Conservation (phyloP, 2,329 filamentous ascomycete genomes). For the Metarhizium guizhouense region DNA sequence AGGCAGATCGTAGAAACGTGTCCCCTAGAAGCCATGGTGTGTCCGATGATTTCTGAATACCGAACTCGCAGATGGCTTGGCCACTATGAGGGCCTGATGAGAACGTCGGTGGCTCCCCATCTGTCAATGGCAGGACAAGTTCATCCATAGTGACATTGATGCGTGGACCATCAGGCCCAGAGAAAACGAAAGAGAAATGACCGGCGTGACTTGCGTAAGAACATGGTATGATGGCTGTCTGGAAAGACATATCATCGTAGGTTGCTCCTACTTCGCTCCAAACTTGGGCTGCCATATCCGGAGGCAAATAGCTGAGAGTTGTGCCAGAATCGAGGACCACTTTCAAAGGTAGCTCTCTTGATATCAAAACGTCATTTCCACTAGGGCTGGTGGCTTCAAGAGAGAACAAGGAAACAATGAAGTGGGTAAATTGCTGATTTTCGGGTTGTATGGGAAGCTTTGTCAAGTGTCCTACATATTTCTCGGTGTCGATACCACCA, state of each 20-base stretch:
- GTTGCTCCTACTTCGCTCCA: constrained; percentile 47
- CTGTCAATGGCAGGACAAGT: constrained; percentile 39
- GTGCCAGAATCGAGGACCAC: constrained; percentile 68
- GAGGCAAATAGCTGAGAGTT: constrained; percentile 62
- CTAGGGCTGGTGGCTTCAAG: constrained; percentile 37
- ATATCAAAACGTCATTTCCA: constrained; percentile 38
- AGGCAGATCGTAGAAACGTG: constrained; percentile 50
- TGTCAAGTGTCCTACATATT: constrained; percentile 56
- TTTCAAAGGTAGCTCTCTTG: constrained; percentile 36
- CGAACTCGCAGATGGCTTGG: constrained; percentile 43
- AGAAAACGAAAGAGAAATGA: constrained; percentile 46
- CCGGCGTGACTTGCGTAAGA: constrained; percentile 33
- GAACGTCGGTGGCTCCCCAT: constrained; percentile 26
- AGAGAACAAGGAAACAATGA: constrained; percentile 39
- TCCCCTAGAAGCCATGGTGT: constrained; percentile 43
- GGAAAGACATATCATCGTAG: constrained; percentile 28
- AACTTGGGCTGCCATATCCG: constrained; percentile 43
- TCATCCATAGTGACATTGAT: constrained; percentile 48
- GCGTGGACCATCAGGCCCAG: constrained; percentile 34
- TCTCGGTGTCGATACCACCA: constrained; percentile 70
- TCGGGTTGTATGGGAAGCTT: constrained; percentile 46
- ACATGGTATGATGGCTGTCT: constrained; percentile 41
- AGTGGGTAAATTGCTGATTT: constrained; percentile 34
- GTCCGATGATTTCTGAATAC: constrained; percentile 41
- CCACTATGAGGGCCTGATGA: constrained; percentile 32